phyloP scores from a whole-genome alignment of 768 basidiomycete species.

The Boletus eberwhitei region DNA sequence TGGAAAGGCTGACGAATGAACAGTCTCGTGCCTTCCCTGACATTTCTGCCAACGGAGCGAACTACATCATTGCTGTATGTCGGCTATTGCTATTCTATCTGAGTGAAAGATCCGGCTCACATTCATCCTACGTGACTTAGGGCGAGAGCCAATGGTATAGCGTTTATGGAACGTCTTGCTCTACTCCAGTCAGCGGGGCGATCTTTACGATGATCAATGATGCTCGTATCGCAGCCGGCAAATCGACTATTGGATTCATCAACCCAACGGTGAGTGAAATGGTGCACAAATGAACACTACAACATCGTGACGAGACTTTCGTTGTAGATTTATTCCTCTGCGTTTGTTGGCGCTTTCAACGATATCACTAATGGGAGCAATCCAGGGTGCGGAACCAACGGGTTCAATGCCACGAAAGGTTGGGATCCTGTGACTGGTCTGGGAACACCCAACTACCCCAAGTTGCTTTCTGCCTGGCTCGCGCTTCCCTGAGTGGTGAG shows the following conservation, averaged over 20 bases:
- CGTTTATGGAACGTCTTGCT: slow-evolving; percentile 34
- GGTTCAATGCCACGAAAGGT: slow-evolving; percentile 22
- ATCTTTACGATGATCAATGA: slow-evolving; percentile 38
- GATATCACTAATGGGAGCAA: slow-evolving; percentile 22
- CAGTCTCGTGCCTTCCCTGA: slow-evolving; percentile 37
- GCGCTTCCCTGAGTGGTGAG: slow-evolving; percentile 31
- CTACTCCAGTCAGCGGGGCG: slow-evolving; percentile 30
- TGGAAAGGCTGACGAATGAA: slow-evolving; percentile 31
- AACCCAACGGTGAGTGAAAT: slow-evolving; percentile 43
- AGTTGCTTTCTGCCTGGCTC: slow-evolving; percentile 43
- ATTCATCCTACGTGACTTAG: too few species aligned
- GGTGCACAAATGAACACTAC: slow-evolving; percentile 5
- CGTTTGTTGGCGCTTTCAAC: slow-evolving; percentile 16
- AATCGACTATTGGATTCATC: slow-evolving; percentile 39
- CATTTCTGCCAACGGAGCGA: slow-evolving; percentile 36
- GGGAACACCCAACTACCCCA: slow-evolving; percentile 45
- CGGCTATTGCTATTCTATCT: not conserved
- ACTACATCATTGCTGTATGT: slow-evolving; percentile 23
- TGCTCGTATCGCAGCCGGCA: slow-evolving; percentile 31
- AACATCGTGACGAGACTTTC: not conserved
- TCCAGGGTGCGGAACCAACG: slow-evolving; percentile 28
- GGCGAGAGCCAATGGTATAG: slow-evolving; percentile 34
- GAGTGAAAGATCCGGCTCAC: too few species aligned
- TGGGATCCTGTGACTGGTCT: slow-evolving; percentile 38
- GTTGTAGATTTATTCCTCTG: slow-evolving; percentile 17